A percentile compares a stretch with the other conserved stretches of the same genome.
Conservation (phyloP, 768 basidiomycete species). For the Zangia roseola region DNA sequence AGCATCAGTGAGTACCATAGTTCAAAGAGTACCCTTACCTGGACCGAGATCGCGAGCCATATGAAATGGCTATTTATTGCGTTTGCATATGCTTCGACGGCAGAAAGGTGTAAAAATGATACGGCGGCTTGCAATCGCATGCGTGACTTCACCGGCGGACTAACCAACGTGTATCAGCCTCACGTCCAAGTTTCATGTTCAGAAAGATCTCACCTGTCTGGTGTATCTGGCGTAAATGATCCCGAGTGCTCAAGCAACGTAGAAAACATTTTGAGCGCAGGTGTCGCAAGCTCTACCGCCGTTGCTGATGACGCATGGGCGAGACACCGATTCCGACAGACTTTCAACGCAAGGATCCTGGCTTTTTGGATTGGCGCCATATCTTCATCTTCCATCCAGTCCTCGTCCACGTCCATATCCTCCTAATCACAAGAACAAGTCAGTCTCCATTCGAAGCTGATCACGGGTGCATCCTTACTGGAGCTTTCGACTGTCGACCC, state of each 20-base stretch:
- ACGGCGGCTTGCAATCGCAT: slow-evolving; percentile 82
- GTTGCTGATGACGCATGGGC: slow-evolving; percentile 58
- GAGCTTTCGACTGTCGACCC: slow-evolving; percentile 46
- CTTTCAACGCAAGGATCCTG: slow-evolving; percentile 75
- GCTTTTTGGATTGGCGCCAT: slow-evolving; percentile 59
- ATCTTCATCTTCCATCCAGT: slow-evolving; percentile 75
- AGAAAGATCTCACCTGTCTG: slow-evolving; percentile 45
- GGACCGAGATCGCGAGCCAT: slow-evolving; percentile 67
- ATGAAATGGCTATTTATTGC: slow-evolving; percentile 63
- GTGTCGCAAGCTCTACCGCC: slow-evolving; percentile 65
- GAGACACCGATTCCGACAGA: slow-evolving; percentile 78
- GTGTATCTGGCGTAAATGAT: slow-evolving; percentile 52
- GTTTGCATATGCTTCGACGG: slow-evolving; percentile 54
- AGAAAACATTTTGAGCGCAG: slow-evolving; percentile 74
- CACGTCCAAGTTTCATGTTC: background rate
- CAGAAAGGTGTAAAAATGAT: slow-evolving; percentile 75
- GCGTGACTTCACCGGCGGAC: slow-evolving; percentile 65
- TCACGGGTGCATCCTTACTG: slow-evolving; percentile 37
- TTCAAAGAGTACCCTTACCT: slow-evolving; percentile 49
- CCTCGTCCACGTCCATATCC: slow-evolving; percentile 57
- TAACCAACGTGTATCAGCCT: slow-evolving; percentile 27
- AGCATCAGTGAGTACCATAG: background rate
- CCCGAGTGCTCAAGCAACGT: slow-evolving; percentile 71
- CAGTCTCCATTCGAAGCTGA: background rate
- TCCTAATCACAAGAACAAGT: slow-evolving; percentile 32